Evolutionary conservation across 768 basidiomycete genomes (phyloP).

Genomic region (Paxillus ammoniavirescens): DNA sequence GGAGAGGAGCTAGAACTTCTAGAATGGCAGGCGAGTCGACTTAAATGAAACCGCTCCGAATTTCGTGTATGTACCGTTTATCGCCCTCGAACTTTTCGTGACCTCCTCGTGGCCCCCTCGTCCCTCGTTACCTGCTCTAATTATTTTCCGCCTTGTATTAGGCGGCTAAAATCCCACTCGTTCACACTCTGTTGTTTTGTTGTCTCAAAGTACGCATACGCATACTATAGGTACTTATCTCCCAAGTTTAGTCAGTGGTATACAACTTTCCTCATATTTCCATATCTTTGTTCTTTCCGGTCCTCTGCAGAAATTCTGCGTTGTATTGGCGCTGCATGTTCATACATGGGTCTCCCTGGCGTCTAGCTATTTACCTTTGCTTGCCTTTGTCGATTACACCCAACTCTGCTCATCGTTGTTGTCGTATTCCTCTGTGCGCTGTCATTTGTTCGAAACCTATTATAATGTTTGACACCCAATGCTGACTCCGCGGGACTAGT

Average conservation of each 20-base stretch:
- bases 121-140: neutral
- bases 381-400: neutral
- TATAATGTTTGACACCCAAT: too few species aligned
- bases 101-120: neutral
- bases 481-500: too few species aligned
- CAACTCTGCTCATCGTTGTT: too few species aligned
- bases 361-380: neutral
- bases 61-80: neutral
- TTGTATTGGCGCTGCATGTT: too few species aligned
- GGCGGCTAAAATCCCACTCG: slow-evolving; percentile 16
- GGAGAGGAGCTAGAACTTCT: neutral
- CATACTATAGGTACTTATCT: slow-evolving; percentile 10
- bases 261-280: too few species aligned
- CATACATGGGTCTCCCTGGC: too few species aligned
- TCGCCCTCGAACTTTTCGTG: neutral
- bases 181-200: slow-evolving; percentile 1
- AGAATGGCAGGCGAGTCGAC: neutral
- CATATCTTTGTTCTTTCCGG: too few species aligned
- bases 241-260: slow-evolving; percentile 4
- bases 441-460: too few species aligned
- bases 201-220: slow-evolving; percentile 3
- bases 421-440: too few species aligned
- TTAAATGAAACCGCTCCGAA: neutral
- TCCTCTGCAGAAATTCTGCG: too few species aligned
- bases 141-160: neutral